A percentile compares a stretch with the other conserved stretches of the same genome.
phyloP scores from a whole-genome alignment of 805 yeast genomes.

The Saccharomycopsis javanensis region DNA sequence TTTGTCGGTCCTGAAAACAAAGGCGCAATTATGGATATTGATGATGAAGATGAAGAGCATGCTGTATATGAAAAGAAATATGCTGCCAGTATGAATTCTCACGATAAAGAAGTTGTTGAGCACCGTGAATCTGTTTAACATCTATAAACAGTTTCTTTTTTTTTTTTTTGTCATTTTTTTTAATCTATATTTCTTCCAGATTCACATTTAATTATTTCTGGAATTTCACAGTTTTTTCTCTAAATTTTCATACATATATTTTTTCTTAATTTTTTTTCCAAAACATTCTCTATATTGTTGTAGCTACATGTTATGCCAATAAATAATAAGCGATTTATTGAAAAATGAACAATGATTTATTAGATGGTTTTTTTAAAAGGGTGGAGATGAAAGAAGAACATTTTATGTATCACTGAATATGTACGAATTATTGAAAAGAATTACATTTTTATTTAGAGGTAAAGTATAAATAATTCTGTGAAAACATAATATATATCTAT shows the following conservation, averaged over 20 bases:
- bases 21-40: slow-evolving; percentile 11
- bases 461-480: no score
- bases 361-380: neutral
- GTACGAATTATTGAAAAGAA: no score
- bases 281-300: neutral
- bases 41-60: slow-evolving; percentile 9
- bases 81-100: neutral
- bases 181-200: neutral
- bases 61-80: slow-evolving; percentile 8
- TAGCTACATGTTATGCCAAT: neutral
- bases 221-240: neutral
- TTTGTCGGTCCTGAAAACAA: slow-evolving; percentile 49
- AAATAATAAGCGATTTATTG: neutral
- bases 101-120: neutral
- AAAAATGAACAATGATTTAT: neutral
- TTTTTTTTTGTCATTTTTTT: neutral
- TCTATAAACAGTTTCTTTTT: neutral
- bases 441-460: no score
- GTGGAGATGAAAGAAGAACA: neutral
- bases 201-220: neutral
- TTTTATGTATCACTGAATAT: no score
- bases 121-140: neutral
- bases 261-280: neutral
- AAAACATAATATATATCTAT: no score
- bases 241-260: neutral